These are phyloP conservation scores for Sutorius australiensis DNA, from an alignment of 768 basidiomycete genomes.

Conservation along the genomic window DNA sequence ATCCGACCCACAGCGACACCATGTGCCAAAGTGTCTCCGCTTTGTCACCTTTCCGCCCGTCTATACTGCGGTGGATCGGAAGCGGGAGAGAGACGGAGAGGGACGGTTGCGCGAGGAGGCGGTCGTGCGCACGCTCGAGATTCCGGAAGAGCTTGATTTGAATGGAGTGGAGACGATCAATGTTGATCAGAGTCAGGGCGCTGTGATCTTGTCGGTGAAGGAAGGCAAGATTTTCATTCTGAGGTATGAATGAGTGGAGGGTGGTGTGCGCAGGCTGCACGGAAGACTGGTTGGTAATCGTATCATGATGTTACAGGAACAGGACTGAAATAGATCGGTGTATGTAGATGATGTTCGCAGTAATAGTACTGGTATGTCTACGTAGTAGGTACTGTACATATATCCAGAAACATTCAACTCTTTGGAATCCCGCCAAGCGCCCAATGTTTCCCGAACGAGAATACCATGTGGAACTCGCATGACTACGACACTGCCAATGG, in stretches of 20 bases:
- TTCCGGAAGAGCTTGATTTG: slow-evolving; percentile 62
- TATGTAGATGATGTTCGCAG: background rate
- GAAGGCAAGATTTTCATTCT: slow-evolving; percentile 70
- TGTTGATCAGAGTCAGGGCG: slow-evolving; percentile 73
- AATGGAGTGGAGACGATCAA: slow-evolving; percentile 70
- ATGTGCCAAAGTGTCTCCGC: slow-evolving; percentile 49
- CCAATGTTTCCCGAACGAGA: background rate
- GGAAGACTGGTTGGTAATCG: background rate
- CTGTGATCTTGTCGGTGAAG: slow-evolving; percentile 64
- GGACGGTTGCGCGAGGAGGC: slow-evolving; percentile 34
- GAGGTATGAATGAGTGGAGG: slow-evolving; percentile 47
- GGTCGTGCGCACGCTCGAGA: slow-evolving; percentile 55
- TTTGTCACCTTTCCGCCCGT: slow-evolving; percentile 69
- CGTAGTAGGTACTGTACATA: background rate
- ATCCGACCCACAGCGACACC: slow-evolving; percentile 25
- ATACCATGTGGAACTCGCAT: background rate
- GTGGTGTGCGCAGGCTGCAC: background rate
- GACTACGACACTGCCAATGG: background rate
- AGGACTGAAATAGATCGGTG: background rate
- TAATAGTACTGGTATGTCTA: background rate
- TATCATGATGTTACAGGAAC: background rate
- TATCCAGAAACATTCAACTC: background rate
- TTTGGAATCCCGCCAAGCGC: background rate
- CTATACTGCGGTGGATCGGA: slow-evolving; percentile 20
- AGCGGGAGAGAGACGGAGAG: slow-evolving; percentile 17